Conservation (phyloP, 768 basidiomycete genomes). For the Leccinum longicurvipes region DNA sequence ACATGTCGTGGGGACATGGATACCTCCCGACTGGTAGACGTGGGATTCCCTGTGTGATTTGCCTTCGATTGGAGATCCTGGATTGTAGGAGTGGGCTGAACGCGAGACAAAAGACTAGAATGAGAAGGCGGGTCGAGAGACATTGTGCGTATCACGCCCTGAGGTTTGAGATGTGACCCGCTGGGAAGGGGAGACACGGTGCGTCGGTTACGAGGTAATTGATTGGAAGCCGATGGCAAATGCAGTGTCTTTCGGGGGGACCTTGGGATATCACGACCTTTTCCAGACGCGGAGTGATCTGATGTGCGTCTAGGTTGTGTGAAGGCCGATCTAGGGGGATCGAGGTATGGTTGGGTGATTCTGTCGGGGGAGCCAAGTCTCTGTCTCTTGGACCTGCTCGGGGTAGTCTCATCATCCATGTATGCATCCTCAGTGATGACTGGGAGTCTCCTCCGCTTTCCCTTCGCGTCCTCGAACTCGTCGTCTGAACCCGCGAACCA, state of each 20-base stretch:
- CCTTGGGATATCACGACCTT: constrained; percentile 21
- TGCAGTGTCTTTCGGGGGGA: constrained; percentile 31
- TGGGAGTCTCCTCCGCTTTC: constrained; percentile 53
- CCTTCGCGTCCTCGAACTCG: constrained; percentile 46
- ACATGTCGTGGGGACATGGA: constrained; percentile 45
- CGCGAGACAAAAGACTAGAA: constrained; percentile 20
- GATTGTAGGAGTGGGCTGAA: constrained; percentile 33
- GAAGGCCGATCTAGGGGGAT: constrained; percentile 51
- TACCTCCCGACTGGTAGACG: constrained; percentile 32
- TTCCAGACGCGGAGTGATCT: constrained; percentile 18
- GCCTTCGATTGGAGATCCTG: constrained; percentile 29
- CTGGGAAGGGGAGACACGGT: constrained; percentile 42
- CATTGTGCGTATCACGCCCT: constrained; percentile 54
- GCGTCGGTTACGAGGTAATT: constrained; percentile 35
- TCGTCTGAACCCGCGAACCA: constrained; percentile 53
- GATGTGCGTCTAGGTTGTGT: constrained; percentile 20
- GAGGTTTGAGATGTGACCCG: constrained; percentile 32
- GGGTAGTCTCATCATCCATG: constrained; percentile 33
- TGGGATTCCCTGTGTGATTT: constrained; percentile 15
- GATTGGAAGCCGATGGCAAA: constrained; percentile 30
- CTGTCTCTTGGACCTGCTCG: constrained; percentile 47
- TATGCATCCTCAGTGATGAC: constrained; percentile 21
- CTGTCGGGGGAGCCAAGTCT: constrained; percentile 49
- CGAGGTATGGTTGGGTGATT: constrained; percentile 44
- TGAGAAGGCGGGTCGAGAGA: constrained; percentile 62